Conservation (phyloP, 164 flowering plant genomes). For the Sedum album region DNA sequence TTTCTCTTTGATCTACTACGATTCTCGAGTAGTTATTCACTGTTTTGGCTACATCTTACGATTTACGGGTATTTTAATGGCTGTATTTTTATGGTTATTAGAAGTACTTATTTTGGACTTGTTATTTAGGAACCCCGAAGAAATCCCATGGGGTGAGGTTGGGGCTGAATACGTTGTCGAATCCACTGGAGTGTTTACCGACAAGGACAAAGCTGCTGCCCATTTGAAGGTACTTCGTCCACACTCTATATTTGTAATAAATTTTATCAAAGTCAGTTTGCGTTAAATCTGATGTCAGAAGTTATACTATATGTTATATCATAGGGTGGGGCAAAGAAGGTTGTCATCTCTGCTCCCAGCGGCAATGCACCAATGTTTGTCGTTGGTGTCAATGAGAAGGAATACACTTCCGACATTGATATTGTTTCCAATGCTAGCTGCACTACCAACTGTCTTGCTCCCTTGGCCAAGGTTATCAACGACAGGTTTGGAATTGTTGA, state of each 20-base stretch:
- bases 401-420: constrained; percentile 17
- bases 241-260: neutral
- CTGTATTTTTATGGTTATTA: no score
- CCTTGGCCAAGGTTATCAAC: constrained; percentile 46
- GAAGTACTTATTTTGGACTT: neutral
- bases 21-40: neutral
- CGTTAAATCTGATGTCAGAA: neutral
- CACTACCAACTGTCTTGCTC: constrained; percentile 81
- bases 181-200: constrained; percentile 16
- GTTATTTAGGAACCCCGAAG: constrained; percentile 12
- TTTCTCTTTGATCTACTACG: neutral
- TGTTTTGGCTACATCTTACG: no score
- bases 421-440: constrained; percentile 65
- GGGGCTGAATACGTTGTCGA: constrained; percentile 14
- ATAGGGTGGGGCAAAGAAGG: constrained; percentile 12
- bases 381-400: constrained; percentile 23
- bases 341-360: constrained; percentile 10
- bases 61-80: no score
- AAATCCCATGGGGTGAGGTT: constrained; percentile 15
- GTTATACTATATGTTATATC: neutral
- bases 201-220: constrained; percentile 16
- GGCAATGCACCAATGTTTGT: constrained; percentile 17
- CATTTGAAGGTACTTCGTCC: constrained; percentile 11
- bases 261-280: neutral
- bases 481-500: constrained; percentile 12